These are phyloP conservation scores for Aspergillus flavus DNA, from an alignment of 2,329 filamentous ascomycete species.

Conservation along the genomic window DNA sequence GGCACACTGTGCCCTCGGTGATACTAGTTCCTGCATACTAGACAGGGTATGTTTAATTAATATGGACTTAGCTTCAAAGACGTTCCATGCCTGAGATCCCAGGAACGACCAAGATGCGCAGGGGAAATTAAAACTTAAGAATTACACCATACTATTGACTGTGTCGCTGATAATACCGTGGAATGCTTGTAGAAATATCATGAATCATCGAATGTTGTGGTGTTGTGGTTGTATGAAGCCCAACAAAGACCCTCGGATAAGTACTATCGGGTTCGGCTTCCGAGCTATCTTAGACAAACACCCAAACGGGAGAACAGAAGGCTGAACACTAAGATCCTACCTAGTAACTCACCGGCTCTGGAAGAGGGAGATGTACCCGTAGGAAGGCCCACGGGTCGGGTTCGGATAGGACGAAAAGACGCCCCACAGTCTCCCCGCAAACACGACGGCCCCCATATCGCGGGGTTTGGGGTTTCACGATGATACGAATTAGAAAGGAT, in stretches of 20 bases:
- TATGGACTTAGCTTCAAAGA: not conserved
- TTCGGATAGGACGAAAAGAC: too few species aligned
- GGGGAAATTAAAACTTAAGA: not conserved
- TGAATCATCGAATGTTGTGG: not conserved
- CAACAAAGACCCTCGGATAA: not conserved
- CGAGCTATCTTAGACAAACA: not conserved
- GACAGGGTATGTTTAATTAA: not conserved
- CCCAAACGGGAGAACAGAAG: too few species aligned
- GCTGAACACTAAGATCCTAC: too few species aligned
- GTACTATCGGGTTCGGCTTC: not conserved
- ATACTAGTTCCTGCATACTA: not conserved
- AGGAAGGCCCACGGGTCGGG: too few species aligned
- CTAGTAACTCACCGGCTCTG: too few species aligned
- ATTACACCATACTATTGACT: too few species aligned
- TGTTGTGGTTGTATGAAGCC: not conserved
- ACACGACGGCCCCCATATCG: not conserved
- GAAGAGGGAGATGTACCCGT: too few species aligned
- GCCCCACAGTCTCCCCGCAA: not conserved
- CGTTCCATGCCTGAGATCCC: not conserved
- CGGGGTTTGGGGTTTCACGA: not conserved
- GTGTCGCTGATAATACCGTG: too few species aligned
- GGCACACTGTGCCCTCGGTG: not conserved
- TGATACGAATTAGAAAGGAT: not conserved
- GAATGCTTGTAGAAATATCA: not conserved
- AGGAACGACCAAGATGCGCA: not conserved